These are phyloP conservation scores for Sugiyamaella qingdaonensis DNA, from an alignment of 805 yeast genomes.

Conservation along the genomic window DNA sequence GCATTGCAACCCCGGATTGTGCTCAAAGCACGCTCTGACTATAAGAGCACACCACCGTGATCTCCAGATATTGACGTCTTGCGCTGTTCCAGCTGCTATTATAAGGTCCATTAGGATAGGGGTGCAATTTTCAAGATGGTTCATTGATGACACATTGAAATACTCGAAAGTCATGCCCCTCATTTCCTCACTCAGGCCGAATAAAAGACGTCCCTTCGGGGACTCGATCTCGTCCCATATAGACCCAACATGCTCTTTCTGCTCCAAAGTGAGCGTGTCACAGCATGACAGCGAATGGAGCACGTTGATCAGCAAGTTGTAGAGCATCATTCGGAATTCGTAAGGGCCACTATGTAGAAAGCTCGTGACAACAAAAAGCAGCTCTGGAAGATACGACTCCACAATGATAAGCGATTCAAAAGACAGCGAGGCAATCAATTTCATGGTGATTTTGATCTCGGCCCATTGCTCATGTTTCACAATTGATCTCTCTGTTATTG, in stretches of 20 bases:
- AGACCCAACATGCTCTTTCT: slow-evolving; percentile 41
- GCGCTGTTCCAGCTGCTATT: slow-evolving; percentile 19
- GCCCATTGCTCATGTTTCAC: slow-evolving; percentile 59
- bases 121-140: slow-evolving; percentile 23
- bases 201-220: slow-evolving; percentile 23
- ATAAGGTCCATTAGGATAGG: slow-evolving; percentile 22
- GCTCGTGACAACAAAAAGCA: slow-evolving; percentile 61
- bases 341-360: slow-evolving; percentile 48
- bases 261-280: slow-evolving; percentile 43
- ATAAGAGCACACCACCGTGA: slow-evolving; percentile 24
- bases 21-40: slow-evolving; percentile 33
- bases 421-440: slow-evolving; percentile 58
- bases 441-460: slow-evolving; percentile 65
- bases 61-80: slow-evolving; percentile 26
- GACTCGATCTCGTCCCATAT: slow-evolving; percentile 31
- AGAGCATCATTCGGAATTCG: slow-evolving; percentile 56
- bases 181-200: slow-evolving; percentile 25
- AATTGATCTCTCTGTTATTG: slow-evolving; percentile 40
- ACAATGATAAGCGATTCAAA: slow-evolving; percentile 50
- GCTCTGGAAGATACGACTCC: slow-evolving; percentile 51
- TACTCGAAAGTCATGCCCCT: slow-evolving; percentile 18
- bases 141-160: slow-evolving; percentile 18
- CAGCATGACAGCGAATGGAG: slow-evolving; percentile 65
- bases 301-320: slow-evolving; percentile 59
- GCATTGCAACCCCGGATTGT: slow-evolving; percentile 42